Base-by-base conservation (phyloP, 2,329 filamentous ascomycete genomes). In the Amesomyces nigricolor region DNA sequence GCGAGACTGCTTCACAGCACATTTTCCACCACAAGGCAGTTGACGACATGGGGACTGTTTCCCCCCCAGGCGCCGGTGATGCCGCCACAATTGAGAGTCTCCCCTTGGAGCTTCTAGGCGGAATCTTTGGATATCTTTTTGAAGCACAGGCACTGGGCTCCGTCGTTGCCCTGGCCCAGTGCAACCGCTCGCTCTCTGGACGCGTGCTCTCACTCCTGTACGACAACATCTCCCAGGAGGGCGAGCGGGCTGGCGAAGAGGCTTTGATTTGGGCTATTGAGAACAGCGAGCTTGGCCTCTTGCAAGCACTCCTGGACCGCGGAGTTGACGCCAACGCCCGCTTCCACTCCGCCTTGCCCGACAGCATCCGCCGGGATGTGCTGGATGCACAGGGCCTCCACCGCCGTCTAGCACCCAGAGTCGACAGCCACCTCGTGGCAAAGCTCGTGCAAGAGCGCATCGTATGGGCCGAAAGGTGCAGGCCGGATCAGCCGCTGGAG, bases 191-290 rank as follows among this genome's bases (percentile, higher is more conserved):
- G 4, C 10, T 54, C 13, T 17, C 8, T 47, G 13, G 9, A 29
- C 22, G 19, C 10, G 45, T 38, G 5, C 38, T 48, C 2, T 14
- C 51, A 6, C 45, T 29, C 2, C 14, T 54, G 17, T 48, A 54
- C 30, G 32, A 38, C 9, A 37, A 54, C n/a, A 45, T 48, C 10
- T 14, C 26, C 37, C 26, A 37, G 2, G 37, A 48, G 6, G 13
- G 37, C 13, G 4, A 17, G 29, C n/a, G 9, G 7, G 44, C 14
- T 4, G 45, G 51, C 0, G 26, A 44, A 29, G 37, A 54, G 10
- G 45, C 22, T 8, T 44, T 54, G 11, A 44, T 54, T 5, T 48
- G 51, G 51, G 51, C 51, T 4, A 29, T 29, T 10, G 51, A 54
- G 17, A 48, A 54, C 38, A 44, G 35, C 38, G 51, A 48, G 26